A percentile compares a stretch with the other conserved stretches of the same genome.
Conservation (phyloP, 768 basidiomycete genomes). For the Boletales sp. region DNA sequence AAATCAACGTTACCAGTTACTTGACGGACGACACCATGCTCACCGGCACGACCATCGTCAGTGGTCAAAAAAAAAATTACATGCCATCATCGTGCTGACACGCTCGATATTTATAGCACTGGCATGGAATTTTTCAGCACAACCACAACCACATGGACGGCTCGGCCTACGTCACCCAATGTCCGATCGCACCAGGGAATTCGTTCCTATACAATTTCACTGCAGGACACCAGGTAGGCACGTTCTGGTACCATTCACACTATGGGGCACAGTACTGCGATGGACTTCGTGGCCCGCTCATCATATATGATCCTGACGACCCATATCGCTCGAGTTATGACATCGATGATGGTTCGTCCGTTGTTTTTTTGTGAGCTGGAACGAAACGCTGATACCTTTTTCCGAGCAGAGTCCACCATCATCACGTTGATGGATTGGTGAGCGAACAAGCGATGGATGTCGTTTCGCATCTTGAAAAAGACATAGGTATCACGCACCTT, state of each 20-base stretch:
- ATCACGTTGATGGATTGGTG: constrained; percentile 31
- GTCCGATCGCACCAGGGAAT: neutral
- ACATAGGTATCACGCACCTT: constrained; percentile 7
- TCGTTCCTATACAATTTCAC: neutral
- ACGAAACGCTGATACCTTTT: neutral
- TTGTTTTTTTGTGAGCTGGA: neutral
- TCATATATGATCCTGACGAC: neutral
- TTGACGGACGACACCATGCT: constrained; percentile 19
- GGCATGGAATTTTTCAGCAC: constrained; percentile 25
- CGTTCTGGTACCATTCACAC: neutral
- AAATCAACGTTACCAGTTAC: constrained; percentile 13
- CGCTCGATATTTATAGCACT: constrained; percentile 12
- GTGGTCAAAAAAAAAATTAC: neutral
- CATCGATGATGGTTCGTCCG: neutral
- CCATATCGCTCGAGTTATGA: neutral
- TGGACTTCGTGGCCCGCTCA: neutral
- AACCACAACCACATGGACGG: constrained; percentile 1
- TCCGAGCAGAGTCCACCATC: constrained; percentile 12
- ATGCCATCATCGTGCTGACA: neutral
- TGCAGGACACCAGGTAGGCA: neutral
- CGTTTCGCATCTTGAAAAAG: neutral
- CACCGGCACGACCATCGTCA: constrained; percentile 16
- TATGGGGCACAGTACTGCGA: neutral
- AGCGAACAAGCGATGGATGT: neutral
- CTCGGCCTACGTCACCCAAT: neutral